Base-by-base conservation (phyloP, 2,329 filamentous ascomycete species). In the Tolypocladium ophioglossoides region DNA sequence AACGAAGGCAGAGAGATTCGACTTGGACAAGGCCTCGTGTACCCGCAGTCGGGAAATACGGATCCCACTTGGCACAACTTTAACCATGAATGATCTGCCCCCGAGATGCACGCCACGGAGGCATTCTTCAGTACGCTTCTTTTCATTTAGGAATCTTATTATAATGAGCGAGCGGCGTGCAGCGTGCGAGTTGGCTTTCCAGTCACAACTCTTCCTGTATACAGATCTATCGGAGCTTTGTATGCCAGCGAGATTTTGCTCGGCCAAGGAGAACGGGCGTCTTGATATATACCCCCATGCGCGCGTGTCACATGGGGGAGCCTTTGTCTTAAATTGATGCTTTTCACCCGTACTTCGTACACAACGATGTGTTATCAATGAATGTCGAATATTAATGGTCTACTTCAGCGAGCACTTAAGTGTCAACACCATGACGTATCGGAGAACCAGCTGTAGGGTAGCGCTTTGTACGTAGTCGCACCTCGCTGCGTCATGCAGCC, bases 1-100 rank as follows among this genome's bases (percentile, higher is more conserved):
- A 52, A 57, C n/a, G 41, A 55, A 37, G 55, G 55, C 14, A 51
- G 50, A 18, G 53, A 35, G 2, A 30, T 54, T 24, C 46, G 46
- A 6, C 34, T 48, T 24, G 48, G 20, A 16, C 18, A 44, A 18
- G 24, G 24, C 27, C 10, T 32, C 44, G 18, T 32, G 18, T 9
- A n/a, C 20, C 44, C 27, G 10, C 6, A 47, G 44, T 11, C 27
- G 27, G 27, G 20, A 7, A 47, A 27, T 10, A 47, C 44, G 27
- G 27, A 32, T 32, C 9, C 27, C 44, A 7, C 44, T 18, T 32
- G 27, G 18, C 18, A 44, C 5, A 44, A n/a, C 27, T 10, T 46
- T 7, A n/a, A 6, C 12, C 14, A 46, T 9, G 14, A 30, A 10
- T 46, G 24, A 32, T 27, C 9, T n/a, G 44, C 27, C 9, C n/a